Percentiles rank a stretch among this genome's conserved stretches.
Evolutionary conservation across 441 rosid genomes (phyloP).

Genomic region (Euphorbia celastroides): DNA sequence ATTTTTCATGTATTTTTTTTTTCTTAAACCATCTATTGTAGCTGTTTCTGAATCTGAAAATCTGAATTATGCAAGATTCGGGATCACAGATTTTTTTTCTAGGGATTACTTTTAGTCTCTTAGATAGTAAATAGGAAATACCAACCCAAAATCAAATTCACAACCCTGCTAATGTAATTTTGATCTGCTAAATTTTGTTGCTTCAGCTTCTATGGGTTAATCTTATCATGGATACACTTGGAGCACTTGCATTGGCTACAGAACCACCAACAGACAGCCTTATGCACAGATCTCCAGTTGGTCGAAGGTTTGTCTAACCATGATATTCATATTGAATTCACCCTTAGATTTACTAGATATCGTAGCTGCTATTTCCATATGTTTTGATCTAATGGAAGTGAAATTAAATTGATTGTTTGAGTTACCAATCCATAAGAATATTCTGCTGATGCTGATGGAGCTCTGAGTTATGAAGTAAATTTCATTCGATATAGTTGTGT

Average conservation of each 20-base stretch:
- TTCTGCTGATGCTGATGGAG: not conserved
- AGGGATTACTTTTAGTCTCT: not conserved
- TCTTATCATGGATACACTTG: constrained; percentile 81
- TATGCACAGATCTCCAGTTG: constrained; percentile 53
- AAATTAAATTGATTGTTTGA: not conserved
- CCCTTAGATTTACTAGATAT: constrained; percentile 11
- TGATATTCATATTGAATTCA: not conserved
- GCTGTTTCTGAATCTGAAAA: not conserved
- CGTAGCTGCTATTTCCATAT: constrained; percentile 1
- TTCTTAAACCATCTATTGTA: not conserved
- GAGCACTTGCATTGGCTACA: constrained; percentile 83
- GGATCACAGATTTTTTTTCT: not conserved
- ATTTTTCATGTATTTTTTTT: not conserved
- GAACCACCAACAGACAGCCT: constrained; percentile 71
- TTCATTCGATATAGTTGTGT: not conserved
- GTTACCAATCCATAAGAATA: not conserved
- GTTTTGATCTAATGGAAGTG: not conserved
- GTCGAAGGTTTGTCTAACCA: constrained; percentile 51
- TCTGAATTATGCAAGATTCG: not conserved
- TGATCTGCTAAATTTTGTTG: constrained; percentile 5
- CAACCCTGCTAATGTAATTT: constrained; percentile 6
- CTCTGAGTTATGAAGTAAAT: not conserved
- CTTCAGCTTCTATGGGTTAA: constrained; percentile 73
- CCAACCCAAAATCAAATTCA: not conserved
- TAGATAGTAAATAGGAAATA: not conserved